These are phyloP conservation scores for Komagataella populi DNA, from an alignment of 805 yeast species.

Conservation along the genomic window DNA sequence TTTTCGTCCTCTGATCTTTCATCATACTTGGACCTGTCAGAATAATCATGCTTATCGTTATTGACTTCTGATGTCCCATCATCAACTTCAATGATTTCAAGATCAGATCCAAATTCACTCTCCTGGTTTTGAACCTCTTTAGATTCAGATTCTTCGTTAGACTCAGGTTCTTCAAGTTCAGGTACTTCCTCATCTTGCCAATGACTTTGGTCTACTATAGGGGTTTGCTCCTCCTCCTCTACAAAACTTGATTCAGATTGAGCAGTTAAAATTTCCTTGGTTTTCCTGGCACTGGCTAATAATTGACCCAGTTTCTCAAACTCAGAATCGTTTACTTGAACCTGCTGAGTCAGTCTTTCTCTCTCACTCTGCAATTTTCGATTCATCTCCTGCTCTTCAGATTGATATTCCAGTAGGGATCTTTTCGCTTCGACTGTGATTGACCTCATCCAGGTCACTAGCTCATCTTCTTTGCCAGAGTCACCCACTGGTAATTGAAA, in stretches of 20 bases:
- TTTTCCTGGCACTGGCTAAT: not conserved
- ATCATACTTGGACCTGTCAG: not conserved
- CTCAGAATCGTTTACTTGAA: not conserved
- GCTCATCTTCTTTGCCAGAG: slow-evolving; percentile 6
- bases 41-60: not conserved
- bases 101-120: not conserved
- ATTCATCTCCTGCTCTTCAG: slow-evolving; percentile 22
- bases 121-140: not conserved
- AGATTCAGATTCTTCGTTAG: not conserved
- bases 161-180: not conserved
- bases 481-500: not conserved
- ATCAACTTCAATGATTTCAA: slow-evolving; percentile 1
- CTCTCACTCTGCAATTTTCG: slow-evolving; percentile 19
- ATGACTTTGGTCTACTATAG: slow-evolving; percentile 6
- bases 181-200: not conserved
- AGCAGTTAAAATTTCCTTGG: not conserved
- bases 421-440: slow-evolving; percentile 19
- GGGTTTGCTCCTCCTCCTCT: slow-evolving; percentile 9
- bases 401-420: slow-evolving; percentile 15
- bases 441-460: slow-evolving; percentile 19
- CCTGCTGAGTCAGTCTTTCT: not conserved
- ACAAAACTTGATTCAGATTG: not conserved
- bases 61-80: not conserved
- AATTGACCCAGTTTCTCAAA: slow-evolving; percentile 1
- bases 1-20: not conserved